Percentiles rank a stretch among this genome's conserved stretches.
Conservation (phyloP, 2,329 filamentous ascomycete genomes). For the Fulvia fulva region DNA sequence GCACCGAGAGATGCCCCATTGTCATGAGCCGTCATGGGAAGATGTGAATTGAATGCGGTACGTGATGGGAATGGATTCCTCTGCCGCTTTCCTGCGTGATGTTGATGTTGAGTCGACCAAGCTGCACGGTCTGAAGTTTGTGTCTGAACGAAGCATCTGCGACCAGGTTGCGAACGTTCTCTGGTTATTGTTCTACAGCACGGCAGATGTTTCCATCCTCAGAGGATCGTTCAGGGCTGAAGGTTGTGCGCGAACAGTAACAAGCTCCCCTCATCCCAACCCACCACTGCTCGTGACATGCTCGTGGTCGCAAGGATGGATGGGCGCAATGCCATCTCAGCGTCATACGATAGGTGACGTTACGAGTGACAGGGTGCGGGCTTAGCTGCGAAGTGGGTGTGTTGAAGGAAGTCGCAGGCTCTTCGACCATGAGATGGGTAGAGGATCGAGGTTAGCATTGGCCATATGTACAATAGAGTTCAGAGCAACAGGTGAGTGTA, state of each 20-base stretch:
- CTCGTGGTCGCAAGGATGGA: conserved; percentile 13
- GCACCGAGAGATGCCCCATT: conserved; percentile 5
- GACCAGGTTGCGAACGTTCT: conserved; percentile 8
- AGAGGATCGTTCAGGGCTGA: conserved; percentile 1
- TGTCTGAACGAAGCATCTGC: conserved; percentile 1
- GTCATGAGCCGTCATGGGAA: neutral
- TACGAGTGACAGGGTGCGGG: conserved; percentile 2
- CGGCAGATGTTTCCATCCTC: neutral
- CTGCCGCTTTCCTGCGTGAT: neutral
- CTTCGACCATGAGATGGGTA: conserved; percentile 4
- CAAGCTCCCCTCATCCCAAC: neutral
- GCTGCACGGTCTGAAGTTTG: neutral
- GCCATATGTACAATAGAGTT: conserved; percentile 12
- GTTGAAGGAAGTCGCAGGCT: conserved; percentile 6
- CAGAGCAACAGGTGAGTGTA: conserved; percentile 5
- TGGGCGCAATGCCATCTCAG: conserved; percentile 1
- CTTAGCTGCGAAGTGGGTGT: neutral
- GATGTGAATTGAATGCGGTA: neutral
- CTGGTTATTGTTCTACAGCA: conserved; percentile 1
- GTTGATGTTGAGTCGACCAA: neutral
- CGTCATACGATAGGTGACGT: conserved; percentile 15
- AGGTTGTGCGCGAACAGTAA: conserved; percentile 8
- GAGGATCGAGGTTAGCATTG: conserved; percentile 10
- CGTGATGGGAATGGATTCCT: neutral
- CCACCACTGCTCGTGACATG: conserved; percentile 9